Percentiles rank a stretch among this genome's conserved stretches.
Evolutionary conservation across 2,329 filamentous ascomycete species (phyloP).

Genomic region (Fusarium citri): DNA sequence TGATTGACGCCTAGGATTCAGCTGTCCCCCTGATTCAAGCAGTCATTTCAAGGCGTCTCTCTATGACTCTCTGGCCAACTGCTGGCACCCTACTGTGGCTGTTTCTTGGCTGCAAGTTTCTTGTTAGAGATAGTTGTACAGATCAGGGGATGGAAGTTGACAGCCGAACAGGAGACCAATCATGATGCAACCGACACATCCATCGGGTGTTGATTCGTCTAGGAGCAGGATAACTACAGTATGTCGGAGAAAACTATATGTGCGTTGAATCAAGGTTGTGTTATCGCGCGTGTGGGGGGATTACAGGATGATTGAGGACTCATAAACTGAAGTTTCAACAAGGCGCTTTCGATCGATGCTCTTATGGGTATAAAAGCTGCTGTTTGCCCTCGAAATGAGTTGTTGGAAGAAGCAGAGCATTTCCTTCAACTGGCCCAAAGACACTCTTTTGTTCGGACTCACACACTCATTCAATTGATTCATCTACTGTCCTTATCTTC

Average conservation of each 20-base stretch:
- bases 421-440: neutral
- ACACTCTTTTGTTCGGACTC: constrained; percentile 11
- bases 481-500: constrained; percentile 6
- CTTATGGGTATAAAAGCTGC: constrained; percentile 24
- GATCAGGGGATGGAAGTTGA: constrained; percentile 17
- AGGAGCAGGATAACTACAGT: constrained; percentile 1
- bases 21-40: constrained; percentile 23
- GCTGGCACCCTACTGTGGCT: constrained; percentile 1
- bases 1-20: constrained; percentile 8
- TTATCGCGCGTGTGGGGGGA: constrained; percentile 29
- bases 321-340: neutral
- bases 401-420: neutral
- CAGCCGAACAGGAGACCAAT: constrained; percentile 37
- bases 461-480: constrained; percentile 21
- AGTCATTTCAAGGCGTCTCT: neutral
- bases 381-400: neutral
- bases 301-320: neutral
- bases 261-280: constrained; percentile 18
- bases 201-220: constrained; percentile 25
- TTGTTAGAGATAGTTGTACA: constrained; percentile 32
- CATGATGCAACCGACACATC: constrained; percentile 31
- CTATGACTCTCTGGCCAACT: neutral
- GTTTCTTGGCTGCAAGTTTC: constrained; percentile 26
- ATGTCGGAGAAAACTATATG: constrained; percentile 4
- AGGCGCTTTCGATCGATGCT: neutral